These are phyloP conservation scores for Straminergon stramineum DNA, from an alignment of 225 moss, liverwort and hornwort species.

Conservation along the genomic window DNA sequence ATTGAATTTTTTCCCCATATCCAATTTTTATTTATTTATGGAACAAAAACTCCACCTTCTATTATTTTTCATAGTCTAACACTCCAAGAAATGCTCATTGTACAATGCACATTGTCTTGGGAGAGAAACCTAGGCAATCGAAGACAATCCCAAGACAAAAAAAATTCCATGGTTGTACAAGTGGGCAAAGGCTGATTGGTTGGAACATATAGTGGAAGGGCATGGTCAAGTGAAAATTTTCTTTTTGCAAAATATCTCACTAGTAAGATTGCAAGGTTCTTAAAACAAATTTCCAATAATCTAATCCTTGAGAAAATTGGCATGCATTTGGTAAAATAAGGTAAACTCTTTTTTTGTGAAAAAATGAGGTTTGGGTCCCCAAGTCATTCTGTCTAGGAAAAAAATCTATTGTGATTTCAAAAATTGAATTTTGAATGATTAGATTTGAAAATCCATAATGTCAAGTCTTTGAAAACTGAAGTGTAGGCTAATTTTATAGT, in stretches of 20 bases:
- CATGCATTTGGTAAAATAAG: too few relatives aligned
- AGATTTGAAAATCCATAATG: fast-evolving
- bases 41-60: fast-evolving
- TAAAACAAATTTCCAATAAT: background rate
- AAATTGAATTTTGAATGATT: background rate
- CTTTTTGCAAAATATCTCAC: background rate
- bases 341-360: too few relatives aligned
- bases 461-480: background rate
- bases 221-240: background rate
- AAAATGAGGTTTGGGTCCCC: too few relatives aligned
- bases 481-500: background rate
- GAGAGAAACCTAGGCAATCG: background rate
- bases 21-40: too few relatives aligned
- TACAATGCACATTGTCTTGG: background rate
- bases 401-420: too few relatives aligned
- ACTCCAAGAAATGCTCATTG: background rate
- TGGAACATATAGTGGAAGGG: background rate
- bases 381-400: too few relatives aligned
- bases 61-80: background rate
- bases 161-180: background rate
- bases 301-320: background rate
- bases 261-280: background rate
- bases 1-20: background rate
- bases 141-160: background rate
- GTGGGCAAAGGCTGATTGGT: background rate